These are phyloP conservation scores for Botryosphaeria dothidea DNA, from an alignment of 2,329 filamentous ascomycete genomes.

Conservation along the genomic window DNA sequence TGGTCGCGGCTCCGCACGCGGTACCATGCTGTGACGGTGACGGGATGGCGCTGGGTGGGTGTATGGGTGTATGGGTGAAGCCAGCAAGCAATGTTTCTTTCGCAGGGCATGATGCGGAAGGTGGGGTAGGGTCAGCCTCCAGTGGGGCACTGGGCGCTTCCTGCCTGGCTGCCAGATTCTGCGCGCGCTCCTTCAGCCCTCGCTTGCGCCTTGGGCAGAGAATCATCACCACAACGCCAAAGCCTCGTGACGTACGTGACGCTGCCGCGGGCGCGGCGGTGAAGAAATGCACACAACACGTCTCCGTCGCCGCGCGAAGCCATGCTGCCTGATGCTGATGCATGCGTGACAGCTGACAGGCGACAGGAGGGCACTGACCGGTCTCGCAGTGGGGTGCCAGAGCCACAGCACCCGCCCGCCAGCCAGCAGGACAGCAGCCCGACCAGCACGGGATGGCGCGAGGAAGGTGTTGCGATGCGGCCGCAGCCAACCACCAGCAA, in stretches of 20 bases:
- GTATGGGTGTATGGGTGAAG: no score
- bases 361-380: neutral
- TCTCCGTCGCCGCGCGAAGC: neutral
- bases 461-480: slow-evolving; percentile 13
- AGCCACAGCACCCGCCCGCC: neutral
- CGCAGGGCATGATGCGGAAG: neutral
- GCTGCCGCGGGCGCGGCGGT: neutral
- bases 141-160: neutral
- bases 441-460: slow-evolving; percentile 1
- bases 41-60: no score
- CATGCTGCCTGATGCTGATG: slow-evolving; percentile 7
- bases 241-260: slow-evolving; percentile 12
- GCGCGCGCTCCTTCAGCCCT: neutral
- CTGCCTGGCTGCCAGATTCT: neutral
- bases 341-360: slow-evolving; percentile 5
- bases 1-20: neutral
- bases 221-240: slow-evolving; percentile 1
- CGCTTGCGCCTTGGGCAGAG: slow-evolving; percentile 11
- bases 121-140: slow-evolving; percentile 1
- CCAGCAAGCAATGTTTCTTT: neutral
- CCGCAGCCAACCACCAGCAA: neutral
- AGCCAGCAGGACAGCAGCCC: slow-evolving; percentile 10
- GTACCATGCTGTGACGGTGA: neutral
- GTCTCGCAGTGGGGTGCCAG: slow-evolving; percentile 4
- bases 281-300: neutral